These are phyloP conservation scores for Zygosaccharomyces lentus DNA, from an alignment of 805 yeast species.

Conservation along the genomic window DNA sequence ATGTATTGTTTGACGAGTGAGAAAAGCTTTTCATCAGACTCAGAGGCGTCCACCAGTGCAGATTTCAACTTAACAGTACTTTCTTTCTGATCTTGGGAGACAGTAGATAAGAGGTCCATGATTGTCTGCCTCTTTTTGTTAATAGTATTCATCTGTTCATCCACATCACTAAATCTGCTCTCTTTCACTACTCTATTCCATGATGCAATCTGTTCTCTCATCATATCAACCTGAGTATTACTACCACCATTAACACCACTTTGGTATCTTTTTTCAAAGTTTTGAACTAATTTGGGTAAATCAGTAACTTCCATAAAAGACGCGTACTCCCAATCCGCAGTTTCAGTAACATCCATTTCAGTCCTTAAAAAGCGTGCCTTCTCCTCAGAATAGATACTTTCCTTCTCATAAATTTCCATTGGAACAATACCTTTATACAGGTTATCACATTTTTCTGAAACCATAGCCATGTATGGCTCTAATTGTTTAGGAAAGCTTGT, in stretches of 20 bases:
- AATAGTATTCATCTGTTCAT: conserved; percentile 37
- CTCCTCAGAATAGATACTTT: conserved; percentile 85
- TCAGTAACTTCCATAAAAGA: conserved; percentile 79
- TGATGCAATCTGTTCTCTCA: conserved; percentile 31
- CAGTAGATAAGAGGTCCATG: conserved; percentile 32
- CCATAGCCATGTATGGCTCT: conserved; percentile 36
- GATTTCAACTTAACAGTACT: conserved; percentile 55
- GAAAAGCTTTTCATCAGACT: conserved; percentile 53
- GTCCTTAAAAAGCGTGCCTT: conserved; percentile 71
- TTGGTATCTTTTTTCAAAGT: conserved; percentile 40
- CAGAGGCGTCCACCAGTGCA: conserved; percentile 56
- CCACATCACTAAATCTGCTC: conserved; percentile 30
- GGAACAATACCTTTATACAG: conserved; percentile 81
- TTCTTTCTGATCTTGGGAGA: conserved; percentile 46
- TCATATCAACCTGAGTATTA: conserved; percentile 24
- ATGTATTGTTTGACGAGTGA: conserved; percentile 42
- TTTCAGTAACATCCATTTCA: conserved; percentile 68
- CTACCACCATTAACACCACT: conserved; percentile 27
- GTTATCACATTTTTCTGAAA: conserved; percentile 40
- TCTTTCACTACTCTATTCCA: conserved; percentile 29
- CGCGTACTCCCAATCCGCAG: conserved; percentile 71
- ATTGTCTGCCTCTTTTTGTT: conserved; percentile 33
- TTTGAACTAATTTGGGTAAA: conserved; percentile 61
- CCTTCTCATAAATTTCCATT: conserved; percentile 77
- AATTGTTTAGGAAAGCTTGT: conserved; percentile 65